A percentile compares a stretch with the other conserved stretches of the same genome.
Conservation (phyloP, 1,284 basidiomycete genomes). For the Pascua sp. region DNA sequence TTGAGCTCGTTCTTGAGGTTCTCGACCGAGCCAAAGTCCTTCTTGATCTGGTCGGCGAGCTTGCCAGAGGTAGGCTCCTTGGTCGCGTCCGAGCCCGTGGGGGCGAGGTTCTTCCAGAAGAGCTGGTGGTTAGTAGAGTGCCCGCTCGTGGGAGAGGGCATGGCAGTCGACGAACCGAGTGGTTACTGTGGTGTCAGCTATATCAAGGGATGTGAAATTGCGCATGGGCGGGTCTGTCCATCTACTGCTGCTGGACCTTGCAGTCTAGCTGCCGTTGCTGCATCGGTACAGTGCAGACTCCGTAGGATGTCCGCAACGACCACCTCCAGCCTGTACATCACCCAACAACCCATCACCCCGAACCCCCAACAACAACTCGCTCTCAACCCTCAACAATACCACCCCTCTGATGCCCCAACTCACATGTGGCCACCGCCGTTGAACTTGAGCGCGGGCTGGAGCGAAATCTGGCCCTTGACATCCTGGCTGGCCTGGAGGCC, state of each 20-base stretch:
- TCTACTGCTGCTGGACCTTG: too few relatives aligned
- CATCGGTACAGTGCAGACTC: too few relatives aligned
- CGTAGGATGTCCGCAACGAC: too few relatives aligned
- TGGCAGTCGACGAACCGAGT: slow-evolving; percentile 34
- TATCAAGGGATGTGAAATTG: too few relatives aligned
- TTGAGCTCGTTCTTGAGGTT: slow-evolving; percentile 75
- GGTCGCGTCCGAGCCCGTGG: slow-evolving; percentile 60
- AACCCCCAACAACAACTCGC: too few relatives aligned
- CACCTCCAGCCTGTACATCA: too few relatives aligned
- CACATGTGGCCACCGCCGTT: slow-evolving; percentile 73
- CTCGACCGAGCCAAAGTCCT: slow-evolving; percentile 79
- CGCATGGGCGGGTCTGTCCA: not conserved
- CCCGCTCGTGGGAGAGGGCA: not conserved
- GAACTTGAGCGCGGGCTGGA: slow-evolving; percentile 83
- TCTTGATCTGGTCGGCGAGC: slow-evolving; percentile 75
- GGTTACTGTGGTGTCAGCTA: slow-evolving; percentile 28
- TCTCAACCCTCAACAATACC: too few relatives aligned
- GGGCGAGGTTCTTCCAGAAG: slow-evolving; percentile 95
- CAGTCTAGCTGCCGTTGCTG: too few relatives aligned
- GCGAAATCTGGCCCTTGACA: slow-evolving; percentile 74
- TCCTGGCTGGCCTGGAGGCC: slow-evolving; percentile 54
- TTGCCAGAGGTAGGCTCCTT: slow-evolving; percentile 64
- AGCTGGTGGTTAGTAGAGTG: slow-evolving; percentile 58
- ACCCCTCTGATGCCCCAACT: too few relatives aligned
- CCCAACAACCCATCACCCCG: too few relatives aligned